These are phyloP conservation scores for Phytophthora crassamura DNA, from an alignment of 352 stramenopile genomes.

Conservation along the genomic window DNA sequence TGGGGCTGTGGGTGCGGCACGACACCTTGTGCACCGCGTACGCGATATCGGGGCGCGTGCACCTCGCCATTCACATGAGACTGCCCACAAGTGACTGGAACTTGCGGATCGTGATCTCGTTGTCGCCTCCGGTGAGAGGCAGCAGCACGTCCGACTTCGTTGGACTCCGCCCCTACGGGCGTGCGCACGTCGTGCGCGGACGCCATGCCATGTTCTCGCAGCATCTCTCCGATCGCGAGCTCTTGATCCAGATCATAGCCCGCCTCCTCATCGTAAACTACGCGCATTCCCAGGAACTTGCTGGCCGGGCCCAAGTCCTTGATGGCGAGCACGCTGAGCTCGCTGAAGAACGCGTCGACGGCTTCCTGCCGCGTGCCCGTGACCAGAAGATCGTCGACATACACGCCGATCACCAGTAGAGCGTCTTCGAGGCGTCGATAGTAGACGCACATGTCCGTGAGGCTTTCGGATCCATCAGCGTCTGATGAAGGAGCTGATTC, in stretches of 20 bases:
- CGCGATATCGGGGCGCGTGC: conserved; percentile 35
- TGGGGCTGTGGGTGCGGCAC: conserved; percentile 16
- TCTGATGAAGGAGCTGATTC: conserved; percentile 25
- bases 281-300: conserved; percentile 40
- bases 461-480: conserved; percentile 15
- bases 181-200: conserved; percentile 24
- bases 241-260: conserved; percentile 36
- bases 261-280: conserved; percentile 9
- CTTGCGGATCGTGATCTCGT: conserved; percentile 14
- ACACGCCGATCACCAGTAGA: conserved; percentile 20
- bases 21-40: conserved; percentile 34
- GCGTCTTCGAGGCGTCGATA: not conserved
- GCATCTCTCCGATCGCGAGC: conserved; percentile 24
- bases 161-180: conserved; percentile 14
- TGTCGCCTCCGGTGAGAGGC: not conserved
- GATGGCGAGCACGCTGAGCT: conserved; percentile 20
- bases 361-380: conserved; percentile 8
- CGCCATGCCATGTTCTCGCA: conserved; percentile 22
- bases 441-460: conserved; percentile 38
- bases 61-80: conserved; percentile 37
- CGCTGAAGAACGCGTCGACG: conserved; percentile 19
- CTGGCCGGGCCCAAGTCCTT: conserved; percentile 35
- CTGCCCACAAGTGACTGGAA: conserved; percentile 45
- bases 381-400: conserved; percentile 41
- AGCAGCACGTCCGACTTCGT: conserved; percentile 9